A percentile compares a stretch with the other conserved stretches of the same genome.
phyloP scores from a whole-genome alignment of 768 basidiomycete genomes.

The Sarcomyxa edulis region DNA sequence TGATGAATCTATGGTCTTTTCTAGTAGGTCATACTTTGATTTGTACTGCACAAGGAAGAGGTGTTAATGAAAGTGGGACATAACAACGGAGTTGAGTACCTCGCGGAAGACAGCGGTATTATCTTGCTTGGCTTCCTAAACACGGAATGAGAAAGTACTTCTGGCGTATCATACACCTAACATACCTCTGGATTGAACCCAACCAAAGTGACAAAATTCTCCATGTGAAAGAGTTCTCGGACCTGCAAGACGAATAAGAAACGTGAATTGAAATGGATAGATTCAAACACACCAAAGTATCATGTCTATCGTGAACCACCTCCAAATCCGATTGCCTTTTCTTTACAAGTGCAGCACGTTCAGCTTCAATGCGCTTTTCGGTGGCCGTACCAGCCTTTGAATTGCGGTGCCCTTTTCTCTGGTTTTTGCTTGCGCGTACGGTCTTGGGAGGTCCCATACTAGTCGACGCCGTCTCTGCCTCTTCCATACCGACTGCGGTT shows the following conservation, averaged over 20 bases:
- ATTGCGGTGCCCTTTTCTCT: not conserved
- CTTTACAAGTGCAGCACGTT: conserved; percentile 43
- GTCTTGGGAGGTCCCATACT: not conserved
- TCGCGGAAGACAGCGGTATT: conserved; percentile 66
- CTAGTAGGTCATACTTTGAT: conserved; percentile 54
- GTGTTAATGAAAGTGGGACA: conserved; percentile 6
- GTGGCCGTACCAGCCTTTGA: conserved; percentile 12
- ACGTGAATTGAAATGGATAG: conserved; percentile 5
- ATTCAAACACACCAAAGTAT: conserved; percentile 59
- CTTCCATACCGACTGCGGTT: not conserved
- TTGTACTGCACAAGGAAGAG: conserved; percentile 43
- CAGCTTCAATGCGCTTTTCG: conserved; percentile 24
- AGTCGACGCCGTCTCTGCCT: not conserved
- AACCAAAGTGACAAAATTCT: conserved; percentile 72
- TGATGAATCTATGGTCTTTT: conserved; percentile 44
- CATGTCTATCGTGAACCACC: conserved; percentile 58
- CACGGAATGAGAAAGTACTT: conserved; percentile 7
- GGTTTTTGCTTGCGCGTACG: too few relatives aligned
- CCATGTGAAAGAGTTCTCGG: conserved; percentile 86
- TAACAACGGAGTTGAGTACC: conserved; percentile 36
- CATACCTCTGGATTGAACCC: conserved; percentile 72
- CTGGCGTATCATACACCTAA: conserved; percentile 1
- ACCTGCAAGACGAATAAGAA: conserved; percentile 37
- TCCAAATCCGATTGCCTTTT: conserved; percentile 58
- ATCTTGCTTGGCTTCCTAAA: conserved; percentile 70